A percentile compares a stretch with the other conserved stretches of the same genome.
Conservation (phyloP, 306 rosid genomes). For the Vachellia collinsii region DNA sequence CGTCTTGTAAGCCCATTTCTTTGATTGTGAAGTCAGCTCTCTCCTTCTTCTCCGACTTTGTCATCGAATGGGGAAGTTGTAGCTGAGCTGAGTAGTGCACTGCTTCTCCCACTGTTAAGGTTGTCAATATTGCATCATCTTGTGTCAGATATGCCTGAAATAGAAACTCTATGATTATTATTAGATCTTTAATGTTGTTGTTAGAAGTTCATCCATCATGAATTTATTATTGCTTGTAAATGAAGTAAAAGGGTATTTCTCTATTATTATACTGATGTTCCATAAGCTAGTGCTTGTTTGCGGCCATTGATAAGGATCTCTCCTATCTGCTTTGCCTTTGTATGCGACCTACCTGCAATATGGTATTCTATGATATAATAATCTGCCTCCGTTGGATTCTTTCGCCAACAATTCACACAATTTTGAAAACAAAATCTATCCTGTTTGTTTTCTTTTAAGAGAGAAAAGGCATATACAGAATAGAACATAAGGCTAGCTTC, state of each 20-base stretch:
- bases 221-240: no score
- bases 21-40: slow-evolving; percentile 51
- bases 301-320: slow-evolving; percentile 38
- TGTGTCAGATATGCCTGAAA: slow-evolving; percentile 18
- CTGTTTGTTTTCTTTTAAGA: no score
- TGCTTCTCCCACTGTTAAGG: slow-evolving; percentile 56
- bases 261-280: slow-evolving; percentile 28
- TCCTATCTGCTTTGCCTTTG: slow-evolving; percentile 23
- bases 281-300: slow-evolving; percentile 33
- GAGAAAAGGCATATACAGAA: no score
- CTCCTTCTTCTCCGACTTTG: slow-evolving; percentile 48
- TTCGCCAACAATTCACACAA: no score
- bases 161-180: no score
- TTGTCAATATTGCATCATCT: slow-evolving; percentile 24
- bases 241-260: no score
- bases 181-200: no score
- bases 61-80: slow-evolving; percentile 52
- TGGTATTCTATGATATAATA: no score
- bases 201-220: no score
- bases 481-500: no score
- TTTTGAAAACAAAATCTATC: no score
- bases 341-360: slow-evolving; percentile 31
- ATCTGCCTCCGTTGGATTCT: no score
- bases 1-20: slow-evolving; percentile 61
- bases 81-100: slow-evolving; percentile 57